Conservation (phyloP, 106 monocot species). For the Platanthera guangdongensis region DNA sequence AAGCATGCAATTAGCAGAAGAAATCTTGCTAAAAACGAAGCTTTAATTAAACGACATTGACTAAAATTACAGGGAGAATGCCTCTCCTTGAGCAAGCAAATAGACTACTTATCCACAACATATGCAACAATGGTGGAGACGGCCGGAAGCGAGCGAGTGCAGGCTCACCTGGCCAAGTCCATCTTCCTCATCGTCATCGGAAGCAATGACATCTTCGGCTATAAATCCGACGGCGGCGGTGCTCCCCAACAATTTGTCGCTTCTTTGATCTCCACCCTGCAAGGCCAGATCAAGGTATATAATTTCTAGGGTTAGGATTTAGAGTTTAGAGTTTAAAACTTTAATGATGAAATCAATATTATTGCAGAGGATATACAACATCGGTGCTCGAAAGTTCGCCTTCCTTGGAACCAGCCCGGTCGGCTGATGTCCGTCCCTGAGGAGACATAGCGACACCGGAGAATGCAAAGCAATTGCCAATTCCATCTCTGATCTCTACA, state of each 20-base stretch:
- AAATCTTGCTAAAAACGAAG: not conserved
- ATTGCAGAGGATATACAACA: slow-evolving; percentile 33
- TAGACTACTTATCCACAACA: slow-evolving; percentile 36
- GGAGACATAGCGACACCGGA: slow-evolving; percentile 7
- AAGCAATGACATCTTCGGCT: slow-evolving; percentile 71
- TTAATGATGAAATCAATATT: too few species aligned
- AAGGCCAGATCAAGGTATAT: slow-evolving; percentile 28
- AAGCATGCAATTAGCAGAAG: not conserved
- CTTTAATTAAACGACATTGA: not conserved
- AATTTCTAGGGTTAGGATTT: too few species aligned
- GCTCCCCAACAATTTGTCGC: slow-evolving; percentile 33
- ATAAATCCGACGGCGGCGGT: slow-evolving; percentile 9
- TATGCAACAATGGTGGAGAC: slow-evolving; percentile 28
- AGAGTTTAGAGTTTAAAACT: too few species aligned
- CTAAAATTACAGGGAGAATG: not conserved
- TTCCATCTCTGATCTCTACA: slow-evolving; percentile 8
- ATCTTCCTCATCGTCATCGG: slow-evolving; percentile 53
- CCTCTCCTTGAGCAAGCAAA: slow-evolving; percentile 30
- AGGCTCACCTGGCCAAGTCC: slow-evolving; percentile 38
- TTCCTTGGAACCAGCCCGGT: slow-evolving; percentile 29
- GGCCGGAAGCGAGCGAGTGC: slow-evolving; percentile 16
- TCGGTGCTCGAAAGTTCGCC: slow-evolving; percentile 38
- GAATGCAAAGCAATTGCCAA: slow-evolving; percentile 28
- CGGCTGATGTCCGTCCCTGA: slow-evolving; percentile 31
- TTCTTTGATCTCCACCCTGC: slow-evolving; percentile 32